Evolutionary conservation across 2,329 filamentous ascomycete genomes (phyloP).

Genomic region (Coniochaeta ligniaria): DNA sequence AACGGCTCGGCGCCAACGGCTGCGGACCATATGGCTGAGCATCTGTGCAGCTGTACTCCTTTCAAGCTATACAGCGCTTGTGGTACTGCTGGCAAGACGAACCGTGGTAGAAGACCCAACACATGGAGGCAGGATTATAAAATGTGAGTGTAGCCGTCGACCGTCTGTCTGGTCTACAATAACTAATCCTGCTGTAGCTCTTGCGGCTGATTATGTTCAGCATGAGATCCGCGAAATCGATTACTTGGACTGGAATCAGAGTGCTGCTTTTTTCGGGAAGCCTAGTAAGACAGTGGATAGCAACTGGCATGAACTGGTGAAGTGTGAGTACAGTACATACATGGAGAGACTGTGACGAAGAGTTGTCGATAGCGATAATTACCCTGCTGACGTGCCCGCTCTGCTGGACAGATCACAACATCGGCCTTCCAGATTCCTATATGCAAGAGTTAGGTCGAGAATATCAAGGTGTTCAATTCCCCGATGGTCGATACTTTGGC

Average conservation of each 20-base stretch:
- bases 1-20: neutral
- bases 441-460: neutral
- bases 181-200: neutral
- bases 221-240: conserved; percentile 2
- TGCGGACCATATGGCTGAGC: neutral
- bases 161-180: neutral
- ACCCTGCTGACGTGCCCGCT: neutral
- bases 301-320: conserved; percentile 4
- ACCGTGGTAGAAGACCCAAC: neutral
- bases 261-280: conserved; percentile 1
- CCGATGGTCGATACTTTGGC: conserved; percentile 4
- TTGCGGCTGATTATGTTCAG: conserved; percentile 3
- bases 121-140: neutral
- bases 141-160: neutral
- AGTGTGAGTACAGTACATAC: neutral
- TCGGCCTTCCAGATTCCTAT: conserved; percentile 1
- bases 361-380: neutral
- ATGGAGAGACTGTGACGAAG: neutral
- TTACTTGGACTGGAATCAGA: conserved; percentile 3
- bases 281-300: conserved; percentile 2
- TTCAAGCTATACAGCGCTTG: neutral
- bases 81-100: neutral
- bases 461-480: conserved; percentile 1
- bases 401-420: neutral
- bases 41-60: neutral